Evolutionary conservation across 768 basidiomycete species (phyloP).

Genomic region (Boletus huronensis): DNA sequence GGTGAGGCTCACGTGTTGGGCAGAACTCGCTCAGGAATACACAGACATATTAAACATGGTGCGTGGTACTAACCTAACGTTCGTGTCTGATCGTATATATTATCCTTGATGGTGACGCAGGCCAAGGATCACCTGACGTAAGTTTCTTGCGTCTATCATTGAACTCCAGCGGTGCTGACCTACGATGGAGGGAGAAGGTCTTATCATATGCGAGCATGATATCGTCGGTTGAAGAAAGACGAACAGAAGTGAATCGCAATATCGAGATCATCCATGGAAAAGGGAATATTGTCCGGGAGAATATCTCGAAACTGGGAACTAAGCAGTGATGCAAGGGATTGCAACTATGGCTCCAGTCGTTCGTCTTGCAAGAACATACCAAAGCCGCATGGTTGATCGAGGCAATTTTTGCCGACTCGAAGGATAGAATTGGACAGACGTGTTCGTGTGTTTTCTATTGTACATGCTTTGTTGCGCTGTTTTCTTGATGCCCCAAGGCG

Average conservation of each 20-base stretch:
- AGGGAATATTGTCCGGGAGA: constrained; percentile 20
- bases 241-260: constrained; percentile 15
- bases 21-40: constrained; percentile 20
- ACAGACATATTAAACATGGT: constrained; percentile 23
- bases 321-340: constrained; percentile 6
- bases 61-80: neutral
- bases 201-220: constrained; percentile 18
- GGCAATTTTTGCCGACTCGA: neutral
- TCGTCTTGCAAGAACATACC: neutral
- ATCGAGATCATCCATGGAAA: constrained; percentile 18
- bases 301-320: constrained; percentile 17
- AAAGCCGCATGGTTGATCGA: neutral
- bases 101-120: constrained; percentile 7
- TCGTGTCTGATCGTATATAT: neutral
- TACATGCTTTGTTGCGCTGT: neutral
- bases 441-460: neutral
- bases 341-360: neutral
- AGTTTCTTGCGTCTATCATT: neutral
- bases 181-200: constrained; percentile 19
- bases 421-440: neutral
- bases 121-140: constrained; percentile 31
- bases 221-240: constrained; percentile 22
- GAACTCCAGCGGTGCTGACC: constrained; percentile 1
- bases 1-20: neutral
- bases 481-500: neutral